A percentile compares a stretch with the other conserved stretches of the same genome.
These are phyloP conservation scores for Rosa chinensis DNA, from an alignment of 306 rosid species.

Conservation along the genomic window DNA sequence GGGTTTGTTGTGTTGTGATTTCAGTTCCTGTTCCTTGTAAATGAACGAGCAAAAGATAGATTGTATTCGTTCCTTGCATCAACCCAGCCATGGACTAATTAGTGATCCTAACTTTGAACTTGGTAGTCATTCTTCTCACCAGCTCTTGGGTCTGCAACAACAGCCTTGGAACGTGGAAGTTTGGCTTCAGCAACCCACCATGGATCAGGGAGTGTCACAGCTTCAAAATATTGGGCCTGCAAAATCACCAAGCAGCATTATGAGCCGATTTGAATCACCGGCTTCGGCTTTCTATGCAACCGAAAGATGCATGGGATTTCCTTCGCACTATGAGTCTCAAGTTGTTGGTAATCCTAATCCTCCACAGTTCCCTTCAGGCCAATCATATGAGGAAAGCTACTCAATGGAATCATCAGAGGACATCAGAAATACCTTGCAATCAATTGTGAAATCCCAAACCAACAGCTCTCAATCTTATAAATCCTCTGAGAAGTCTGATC, in stretches of 20 bases:
- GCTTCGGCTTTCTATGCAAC: constrained; percentile 67
- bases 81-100: constrained; percentile 39
- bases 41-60: constrained; percentile 57
- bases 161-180: constrained; percentile 49
- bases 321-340: constrained; percentile 44
- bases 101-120: constrained; percentile 37
- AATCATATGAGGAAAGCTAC: constrained; percentile 35
- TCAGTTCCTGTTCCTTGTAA: constrained; percentile 15
- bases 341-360: constrained; percentile 28
- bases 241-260: constrained; percentile 42
- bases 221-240: constrained; percentile 31
- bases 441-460: constrained; percentile 46
- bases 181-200: constrained; percentile 40
- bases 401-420: constrained; percentile 44
- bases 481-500: constrained; percentile 33
- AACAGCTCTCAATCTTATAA: constrained; percentile 24
- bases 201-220: constrained; percentile 36
- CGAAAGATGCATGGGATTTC: constrained; percentile 71
- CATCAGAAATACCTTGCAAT: constrained; percentile 49
- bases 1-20: neutral
- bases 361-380: constrained; percentile 53
- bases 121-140: constrained; percentile 40
- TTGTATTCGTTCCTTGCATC: constrained; percentile 17
- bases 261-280: constrained; percentile 65
- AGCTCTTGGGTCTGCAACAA: constrained; percentile 36